These are phyloP conservation scores for Saccharomycopsis capsularis DNA, from an alignment of 805 yeast species.

Conservation along the genomic window DNA sequence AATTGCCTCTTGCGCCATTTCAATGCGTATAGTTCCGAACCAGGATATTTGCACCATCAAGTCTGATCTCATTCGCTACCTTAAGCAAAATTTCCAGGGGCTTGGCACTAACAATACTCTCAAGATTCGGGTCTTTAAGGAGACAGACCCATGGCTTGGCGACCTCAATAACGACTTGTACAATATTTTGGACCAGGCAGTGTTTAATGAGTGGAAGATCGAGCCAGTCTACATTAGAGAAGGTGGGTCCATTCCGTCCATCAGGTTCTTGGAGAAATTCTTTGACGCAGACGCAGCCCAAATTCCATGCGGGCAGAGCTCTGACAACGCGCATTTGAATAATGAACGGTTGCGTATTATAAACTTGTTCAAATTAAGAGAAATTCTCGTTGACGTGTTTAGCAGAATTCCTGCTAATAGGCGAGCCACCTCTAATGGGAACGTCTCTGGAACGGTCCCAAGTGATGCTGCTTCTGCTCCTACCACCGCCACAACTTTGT, in stretches of 20 bases:
- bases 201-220: constrained; percentile 64
- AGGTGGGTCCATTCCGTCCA: constrained; percentile 94
- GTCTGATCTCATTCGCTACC: constrained; percentile 37
- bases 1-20: constrained; percentile 64
- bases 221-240: constrained; percentile 87
- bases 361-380: constrained; percentile 68
- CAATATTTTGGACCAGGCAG: constrained; percentile 53
- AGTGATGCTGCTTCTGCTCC: too few species aligned
- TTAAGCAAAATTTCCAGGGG: constrained; percentile 41
- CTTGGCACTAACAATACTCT: constrained; percentile 58
- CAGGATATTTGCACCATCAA: constrained; percentile 64
- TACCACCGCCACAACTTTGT: not conserved
- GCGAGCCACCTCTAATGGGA: too few species aligned
- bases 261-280: constrained; percentile 73
- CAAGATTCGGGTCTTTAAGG: constrained; percentile 57
- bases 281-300: constrained; percentile 90
- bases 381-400: constrained; percentile 50
- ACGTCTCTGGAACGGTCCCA: too few species aligned
- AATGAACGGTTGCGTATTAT: constrained; percentile 78
- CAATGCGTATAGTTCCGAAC: constrained; percentile 84
- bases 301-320: constrained; percentile 91
- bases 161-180: constrained; percentile 73
- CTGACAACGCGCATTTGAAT: constrained; percentile 89
- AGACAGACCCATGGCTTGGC: constrained; percentile 96
- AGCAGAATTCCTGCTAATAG: constrained; percentile 31